Percentiles rank a stretch among this genome's conserved stretches.
Conservation (phyloP, 2,329 filamentous ascomycete genomes). For the Aspergillus bombycis region DNA sequence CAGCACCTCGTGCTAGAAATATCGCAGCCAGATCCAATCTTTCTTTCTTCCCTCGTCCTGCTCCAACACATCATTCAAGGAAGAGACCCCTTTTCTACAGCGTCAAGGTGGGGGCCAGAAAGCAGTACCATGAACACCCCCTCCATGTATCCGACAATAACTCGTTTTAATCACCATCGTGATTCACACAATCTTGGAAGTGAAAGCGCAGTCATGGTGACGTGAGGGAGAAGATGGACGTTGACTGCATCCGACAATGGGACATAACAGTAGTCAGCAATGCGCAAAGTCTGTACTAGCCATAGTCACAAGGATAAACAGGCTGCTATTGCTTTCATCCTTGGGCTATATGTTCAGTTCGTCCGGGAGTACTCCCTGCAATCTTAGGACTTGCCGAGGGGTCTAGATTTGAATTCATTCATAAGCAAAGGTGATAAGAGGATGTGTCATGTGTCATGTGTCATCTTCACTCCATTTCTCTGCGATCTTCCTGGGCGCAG, state of each 20-base stretch:
- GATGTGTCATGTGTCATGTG: not conserved
- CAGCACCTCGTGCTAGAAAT: not conserved
- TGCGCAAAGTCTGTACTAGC: no score
- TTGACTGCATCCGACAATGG: no score
- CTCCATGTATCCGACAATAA: not conserved
- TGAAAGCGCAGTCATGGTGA: not conserved
- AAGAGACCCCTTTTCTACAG: not conserved
- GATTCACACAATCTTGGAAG: not conserved
- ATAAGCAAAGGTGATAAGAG: not conserved
- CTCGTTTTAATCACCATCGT: not conserved
- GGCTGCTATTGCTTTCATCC: not conserved
- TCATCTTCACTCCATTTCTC: not conserved
- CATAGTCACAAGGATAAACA: not conserved
- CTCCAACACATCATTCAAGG: not conserved
- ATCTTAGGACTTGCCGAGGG: not conserved
- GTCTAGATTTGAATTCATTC: not conserved
- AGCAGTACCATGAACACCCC: not conserved
- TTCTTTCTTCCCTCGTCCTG: not conserved
- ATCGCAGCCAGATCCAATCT: not conserved
- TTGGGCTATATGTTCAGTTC: not conserved
- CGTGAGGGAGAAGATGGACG: no score
- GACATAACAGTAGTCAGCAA: no score
- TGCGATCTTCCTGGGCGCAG: not conserved
- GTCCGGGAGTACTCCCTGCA: not conserved
- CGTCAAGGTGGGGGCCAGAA: not conserved